A percentile compares a stretch with the other conserved stretches of the same genome.
These are phyloP conservation scores for Candida saitoana DNA, from an alignment of 805 yeast species.

Conservation along the genomic window DNA sequence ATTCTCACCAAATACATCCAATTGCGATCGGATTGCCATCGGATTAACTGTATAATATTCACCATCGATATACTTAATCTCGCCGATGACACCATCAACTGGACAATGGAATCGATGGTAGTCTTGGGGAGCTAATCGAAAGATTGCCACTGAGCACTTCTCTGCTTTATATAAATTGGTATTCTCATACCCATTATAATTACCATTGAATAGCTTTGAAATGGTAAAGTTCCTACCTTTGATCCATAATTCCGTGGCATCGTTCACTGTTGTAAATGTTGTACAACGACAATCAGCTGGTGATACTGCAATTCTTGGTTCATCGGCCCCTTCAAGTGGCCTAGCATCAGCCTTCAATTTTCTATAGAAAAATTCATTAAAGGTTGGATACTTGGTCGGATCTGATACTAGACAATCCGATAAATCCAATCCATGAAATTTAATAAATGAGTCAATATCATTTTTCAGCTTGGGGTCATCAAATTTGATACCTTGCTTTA, in stretches of 20 bases:
- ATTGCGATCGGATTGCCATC: conserved; percentile 84
- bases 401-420: conserved; percentile 57
- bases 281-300: conserved; percentile 89
- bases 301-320: conserved; percentile 53
- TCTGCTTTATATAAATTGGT: conserved; percentile 29
- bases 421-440: conserved; percentile 76
- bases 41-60: conserved; percentile 96
- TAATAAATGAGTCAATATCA: conserved; percentile 72
- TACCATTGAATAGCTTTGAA: conserved; percentile 51
- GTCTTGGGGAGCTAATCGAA: conserved; percentile 94
- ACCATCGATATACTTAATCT: conserved; percentile 70
- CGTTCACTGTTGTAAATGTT: conserved; percentile 53
- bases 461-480: conserved; percentile 64
- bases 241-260: conserved; percentile 81
- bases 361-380: conserved; percentile 88
- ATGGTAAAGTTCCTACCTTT: conserved; percentile 78
- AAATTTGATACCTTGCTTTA: conserved; percentile 81
- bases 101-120: conserved; percentile 93
- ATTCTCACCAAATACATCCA: conserved; percentile 93
- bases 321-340: conserved; percentile 55
- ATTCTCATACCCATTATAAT: conserved; percentile 39
- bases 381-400: conserved; percentile 53
- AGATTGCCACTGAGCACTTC: conserved; percentile 66
- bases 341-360: conserved; percentile 69
- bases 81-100: conserved; percentile 67